Evolutionary conservation across 441 rosid species (phyloP), one percentile per base, ranked within the genome.

Genomic region (Erysimum pusillum): DNA sequence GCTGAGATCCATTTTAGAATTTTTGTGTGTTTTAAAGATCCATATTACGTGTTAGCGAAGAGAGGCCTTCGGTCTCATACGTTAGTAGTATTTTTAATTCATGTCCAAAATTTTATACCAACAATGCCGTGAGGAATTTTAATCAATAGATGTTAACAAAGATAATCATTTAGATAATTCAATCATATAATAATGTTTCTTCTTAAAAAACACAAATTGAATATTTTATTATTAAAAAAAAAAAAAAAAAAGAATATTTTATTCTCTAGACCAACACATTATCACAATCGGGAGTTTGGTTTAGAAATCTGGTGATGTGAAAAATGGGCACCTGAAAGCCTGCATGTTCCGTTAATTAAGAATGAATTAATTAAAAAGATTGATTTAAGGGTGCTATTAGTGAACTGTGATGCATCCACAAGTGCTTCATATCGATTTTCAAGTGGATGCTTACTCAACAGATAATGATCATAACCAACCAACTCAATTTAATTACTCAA

Each of bases 361-460:
- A 41, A 61, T n/a, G 28, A 45, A 45, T 31, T 51, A 42, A 25
- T 53, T 12, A 22, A 22, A 22, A 22, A 22, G 25, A 36, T 25
- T 12, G 34, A 32, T 28, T 28, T 59, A 35, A 54, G 63, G 60
- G 14, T 36, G 66, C 28, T 36, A 20, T 62, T 71, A 69, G 52
- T 70, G 80, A 65, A 56, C 59, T 32, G 32, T 46, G 52, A 70
- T 70, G 71, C 57, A 64, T 74, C 68, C 58, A 41, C 58, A 31
- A 76, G 17, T 42, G 48, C 39, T 42, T 42, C 35, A 46, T 62
- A 45, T 53, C 45, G 49, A 32, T 10, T 61, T 60, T 41, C 65
- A 63, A 70, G 54, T 70, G 71, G 71, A 25, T 76, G 61, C 53
- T 63, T 63, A 69, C 34, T 53, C 75, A 53, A 61, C 28, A 60